Evolutionary conservation across 2,329 filamentous ascomycete genomes (phyloP).

Genomic region (Scolecobasidium constrictum): DNA sequence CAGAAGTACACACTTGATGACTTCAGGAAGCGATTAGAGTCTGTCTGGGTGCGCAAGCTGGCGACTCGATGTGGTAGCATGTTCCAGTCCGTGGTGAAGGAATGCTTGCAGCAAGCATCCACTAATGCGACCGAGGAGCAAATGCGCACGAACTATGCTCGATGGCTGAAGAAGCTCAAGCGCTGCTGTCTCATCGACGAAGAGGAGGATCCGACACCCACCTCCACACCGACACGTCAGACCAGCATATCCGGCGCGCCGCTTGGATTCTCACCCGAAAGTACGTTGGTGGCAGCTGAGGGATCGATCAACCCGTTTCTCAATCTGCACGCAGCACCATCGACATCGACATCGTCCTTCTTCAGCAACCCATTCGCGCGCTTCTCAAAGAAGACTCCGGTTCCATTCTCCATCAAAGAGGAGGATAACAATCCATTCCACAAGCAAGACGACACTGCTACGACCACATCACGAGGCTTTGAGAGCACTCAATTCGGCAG

Average conservation of each 20-base stretch:
- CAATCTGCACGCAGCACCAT: neutral
- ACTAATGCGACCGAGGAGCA: slow-evolving; percentile 1
- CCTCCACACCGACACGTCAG: neutral
- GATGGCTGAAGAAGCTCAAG: slow-evolving; percentile 13
- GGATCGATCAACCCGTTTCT: slow-evolving; percentile 6
- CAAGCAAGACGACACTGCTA: neutral
- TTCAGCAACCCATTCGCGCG: slow-evolving; percentile 1
- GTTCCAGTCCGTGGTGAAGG: slow-evolving; percentile 64
- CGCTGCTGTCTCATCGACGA: slow-evolving; percentile 12
- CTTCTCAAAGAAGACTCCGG: neutral
- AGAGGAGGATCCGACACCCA: slow-evolving; percentile 2
- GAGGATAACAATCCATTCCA: neutral
- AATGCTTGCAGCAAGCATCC: slow-evolving; percentile 42
- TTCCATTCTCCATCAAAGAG: slow-evolving; percentile 6
- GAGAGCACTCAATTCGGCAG: neutral
- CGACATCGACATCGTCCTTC: neutral
- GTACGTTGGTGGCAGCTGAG: neutral
- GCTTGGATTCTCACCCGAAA: slow-evolving; percentile 1
- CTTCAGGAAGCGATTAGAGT: slow-evolving; percentile 54
- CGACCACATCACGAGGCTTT: neutral
- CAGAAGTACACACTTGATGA: slow-evolving; percentile 48
- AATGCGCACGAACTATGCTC: neutral
- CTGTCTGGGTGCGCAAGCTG: slow-evolving; percentile 52
- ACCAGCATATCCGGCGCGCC: slow-evolving; percentile 6
- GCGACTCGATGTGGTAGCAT: slow-evolving; percentile 60